Evolutionary conservation across 257 asterid genomes (phyloP).

Genomic region (Coffea eugenioides): DNA sequence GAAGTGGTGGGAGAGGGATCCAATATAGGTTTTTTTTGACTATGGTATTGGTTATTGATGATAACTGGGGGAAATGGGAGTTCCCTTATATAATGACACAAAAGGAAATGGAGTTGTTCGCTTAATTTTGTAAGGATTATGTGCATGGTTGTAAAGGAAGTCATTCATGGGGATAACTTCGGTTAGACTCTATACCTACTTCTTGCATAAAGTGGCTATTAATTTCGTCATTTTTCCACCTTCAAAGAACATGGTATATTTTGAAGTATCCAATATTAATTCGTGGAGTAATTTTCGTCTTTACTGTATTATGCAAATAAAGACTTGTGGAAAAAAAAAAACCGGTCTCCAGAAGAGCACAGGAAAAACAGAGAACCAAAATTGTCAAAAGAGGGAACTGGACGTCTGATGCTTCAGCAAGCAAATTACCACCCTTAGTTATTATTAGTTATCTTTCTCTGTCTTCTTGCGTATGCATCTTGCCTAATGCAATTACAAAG

Average conservation of each 20-base stretch:
- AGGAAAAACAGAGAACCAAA: neutral
- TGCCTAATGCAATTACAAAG: too few species aligned
- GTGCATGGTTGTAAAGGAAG: constrained; percentile 33
- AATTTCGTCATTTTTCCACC: neutral
- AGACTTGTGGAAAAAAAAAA: too few species aligned
- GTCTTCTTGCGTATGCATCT: neutral
- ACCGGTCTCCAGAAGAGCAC: neutral
- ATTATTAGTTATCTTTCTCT: neutral
- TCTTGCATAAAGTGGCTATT: constrained; percentile 18
- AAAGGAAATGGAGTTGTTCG: constrained; percentile 49
- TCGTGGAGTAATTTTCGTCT: too few species aligned
- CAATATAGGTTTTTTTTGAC: too few species aligned
- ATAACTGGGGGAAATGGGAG: constrained; percentile 11
- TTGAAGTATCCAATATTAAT: neutral
- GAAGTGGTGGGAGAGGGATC: neutral
- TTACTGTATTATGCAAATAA: too few species aligned
- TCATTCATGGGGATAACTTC: constrained; percentile 20
- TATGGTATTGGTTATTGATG: constrained; percentile 3
- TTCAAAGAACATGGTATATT: neutral
- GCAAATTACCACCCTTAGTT: neutral
- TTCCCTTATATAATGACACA: constrained; percentile 28
- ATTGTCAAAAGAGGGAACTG: neutral
- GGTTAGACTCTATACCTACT: constrained; percentile 34
- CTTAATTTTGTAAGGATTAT: constrained; percentile 25
- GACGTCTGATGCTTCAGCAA: neutral